Conservation (phyloP, 345 rosid genomes). For the Gossypium ekmanianum region DNA sequence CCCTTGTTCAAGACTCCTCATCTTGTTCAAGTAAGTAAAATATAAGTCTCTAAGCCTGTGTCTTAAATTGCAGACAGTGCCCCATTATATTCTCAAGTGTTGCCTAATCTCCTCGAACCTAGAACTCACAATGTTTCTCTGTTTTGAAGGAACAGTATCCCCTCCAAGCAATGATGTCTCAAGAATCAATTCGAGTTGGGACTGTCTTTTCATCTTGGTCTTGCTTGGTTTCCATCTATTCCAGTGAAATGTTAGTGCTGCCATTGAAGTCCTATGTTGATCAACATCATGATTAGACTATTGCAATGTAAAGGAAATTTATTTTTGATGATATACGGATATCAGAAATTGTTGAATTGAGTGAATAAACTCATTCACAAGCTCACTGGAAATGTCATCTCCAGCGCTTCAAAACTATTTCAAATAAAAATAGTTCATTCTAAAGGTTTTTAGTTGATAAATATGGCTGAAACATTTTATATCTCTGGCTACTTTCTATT, state of each 20-base stretch:
- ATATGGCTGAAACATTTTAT: too few relatives aligned
- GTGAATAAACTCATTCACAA: too few relatives aligned
- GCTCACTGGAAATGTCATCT: too few relatives aligned
- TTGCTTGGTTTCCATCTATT: constrained; percentile 34
- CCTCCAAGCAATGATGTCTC: constrained; percentile 31
- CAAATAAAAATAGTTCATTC: too few relatives aligned
- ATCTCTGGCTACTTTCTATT: too few relatives aligned
- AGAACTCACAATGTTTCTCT: neutral
- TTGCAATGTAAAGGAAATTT: too few relatives aligned
- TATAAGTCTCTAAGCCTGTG: neutral
- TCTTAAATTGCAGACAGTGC: neutral
- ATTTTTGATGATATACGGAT: too few relatives aligned
- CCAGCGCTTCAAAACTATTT: too few relatives aligned
- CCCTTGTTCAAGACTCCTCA: constrained; percentile 28
- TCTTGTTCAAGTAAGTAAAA: constrained; percentile 41
- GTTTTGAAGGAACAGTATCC: constrained; percentile 29
- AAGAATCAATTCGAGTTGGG: constrained; percentile 31
- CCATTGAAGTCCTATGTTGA: neutral
- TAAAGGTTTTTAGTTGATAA: too few relatives aligned
- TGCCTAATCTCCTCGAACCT: neutral
- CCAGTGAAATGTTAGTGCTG: constrained; percentile 11
- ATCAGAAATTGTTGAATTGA: too few relatives aligned
- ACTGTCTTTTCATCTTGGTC: constrained; percentile 22
- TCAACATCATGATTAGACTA: too few relatives aligned
- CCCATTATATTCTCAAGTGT: neutral